These are phyloP conservation scores for Pelargonium cotyledonis DNA, from an alignment of 441 rosid species.

Conservation along the genomic window DNA sequence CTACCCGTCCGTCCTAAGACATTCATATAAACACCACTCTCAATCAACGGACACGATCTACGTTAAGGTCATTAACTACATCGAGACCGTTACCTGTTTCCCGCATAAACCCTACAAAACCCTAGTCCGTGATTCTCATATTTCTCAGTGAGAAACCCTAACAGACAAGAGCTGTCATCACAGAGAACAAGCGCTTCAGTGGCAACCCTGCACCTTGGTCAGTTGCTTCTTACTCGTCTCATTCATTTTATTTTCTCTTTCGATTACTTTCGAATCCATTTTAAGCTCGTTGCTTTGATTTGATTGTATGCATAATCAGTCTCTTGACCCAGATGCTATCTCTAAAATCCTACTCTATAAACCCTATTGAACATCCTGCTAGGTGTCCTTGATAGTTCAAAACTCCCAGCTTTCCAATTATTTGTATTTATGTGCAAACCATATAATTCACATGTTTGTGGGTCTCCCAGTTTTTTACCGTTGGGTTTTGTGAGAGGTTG, in stretches of 20 bases:
- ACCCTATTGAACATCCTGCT: too few relatives aligned
- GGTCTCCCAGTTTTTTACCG: too few relatives aligned
- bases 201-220: not conserved
- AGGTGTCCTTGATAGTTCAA: too few relatives aligned
- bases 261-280: not conserved
- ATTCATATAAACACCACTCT: not conserved
- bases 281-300: not conserved
- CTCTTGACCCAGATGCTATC: too few relatives aligned
- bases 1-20: too few relatives aligned
- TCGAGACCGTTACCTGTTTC: not conserved
- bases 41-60: not conserved
- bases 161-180: not conserved
- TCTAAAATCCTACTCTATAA: too few relatives aligned
- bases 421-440: too few relatives aligned
- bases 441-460: too few relatives aligned
- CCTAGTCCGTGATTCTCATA: not conserved
- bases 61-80: not conserved
- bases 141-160: not conserved
- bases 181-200: not conserved
- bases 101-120: conserved; percentile 1
- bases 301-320: too few relatives aligned
- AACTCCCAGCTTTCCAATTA: too few relatives aligned
- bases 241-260: not conserved
- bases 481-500: too few relatives aligned
- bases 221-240: not conserved